Percentiles rank a stretch among this genome's conserved stretches.
These are phyloP conservation scores for Paramecium primaurelia DNA, from an alignment of 73 alveolate genomes.

Conservation along the genomic window DNA sequence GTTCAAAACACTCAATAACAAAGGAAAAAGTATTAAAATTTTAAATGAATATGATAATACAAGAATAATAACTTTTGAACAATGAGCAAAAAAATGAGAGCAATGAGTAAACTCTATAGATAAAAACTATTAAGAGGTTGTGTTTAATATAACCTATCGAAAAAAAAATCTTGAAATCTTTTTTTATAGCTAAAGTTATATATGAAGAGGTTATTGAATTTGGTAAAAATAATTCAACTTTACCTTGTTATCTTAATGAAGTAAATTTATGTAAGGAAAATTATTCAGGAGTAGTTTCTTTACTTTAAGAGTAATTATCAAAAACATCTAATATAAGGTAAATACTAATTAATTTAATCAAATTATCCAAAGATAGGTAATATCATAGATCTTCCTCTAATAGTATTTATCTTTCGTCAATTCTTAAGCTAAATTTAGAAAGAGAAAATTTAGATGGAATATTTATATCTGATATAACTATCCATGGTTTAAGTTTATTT, in stretches of 20 bases:
- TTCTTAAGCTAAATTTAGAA: neutral
- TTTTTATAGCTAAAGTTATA: neutral
- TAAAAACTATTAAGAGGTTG: neutral
- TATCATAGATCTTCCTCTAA: neutral
- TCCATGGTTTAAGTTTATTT: neutral
- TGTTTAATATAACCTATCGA: neutral
- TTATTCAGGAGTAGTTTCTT: neutral
- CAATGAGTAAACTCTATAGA: neutral
- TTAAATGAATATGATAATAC: neutral
- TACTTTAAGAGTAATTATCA: neutral
- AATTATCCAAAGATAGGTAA: neutral
- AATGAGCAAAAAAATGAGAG: no score
- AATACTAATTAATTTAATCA: neutral
- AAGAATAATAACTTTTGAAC: no score
- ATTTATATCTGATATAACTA: neutral
- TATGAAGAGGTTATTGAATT: neutral
- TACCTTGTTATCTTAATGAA: neutral
- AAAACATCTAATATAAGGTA: neutral
- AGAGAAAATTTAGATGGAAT: neutral
- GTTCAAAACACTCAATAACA: no score
- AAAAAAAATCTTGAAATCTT: neutral
- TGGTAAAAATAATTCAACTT: neutral
- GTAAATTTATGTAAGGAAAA: neutral
- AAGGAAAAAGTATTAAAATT: neutral
- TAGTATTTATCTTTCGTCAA: neutral